Base-by-base conservation (phyloP, 129 eudicot species). In the Lonicera japonica region DNA sequence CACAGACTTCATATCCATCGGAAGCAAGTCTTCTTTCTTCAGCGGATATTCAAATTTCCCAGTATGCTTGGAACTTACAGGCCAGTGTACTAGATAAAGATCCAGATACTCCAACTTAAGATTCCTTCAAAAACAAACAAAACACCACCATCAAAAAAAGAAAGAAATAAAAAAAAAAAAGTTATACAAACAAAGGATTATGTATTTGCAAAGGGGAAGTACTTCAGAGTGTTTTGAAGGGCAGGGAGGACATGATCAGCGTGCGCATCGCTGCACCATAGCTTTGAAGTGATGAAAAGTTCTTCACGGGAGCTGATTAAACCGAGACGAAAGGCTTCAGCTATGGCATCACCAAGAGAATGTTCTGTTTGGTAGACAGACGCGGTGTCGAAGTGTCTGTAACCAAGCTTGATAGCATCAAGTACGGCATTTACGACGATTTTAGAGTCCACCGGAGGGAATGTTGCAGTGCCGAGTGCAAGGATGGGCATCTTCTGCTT, bases 331-430 rank as follows among this genome's bases (percentile, higher is more conserved):
- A 70, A 47, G 0, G 53, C 75, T 21, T 62, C 69, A 6, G 56
- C 17, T 19, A 70, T 62, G 7, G 55, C 75, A 6, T 70, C 75
- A 14, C 75, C 69, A 11, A 70, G 63, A 41, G 64, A 14, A 23
- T 39, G 15, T 41, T 70, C 69, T 0, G 75, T 51, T 25, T 12
- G 20, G 69, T 70, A 70, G 0, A 39, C 34, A 15, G 63, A 11
- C 8, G 75, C 75, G 0, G 75, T 70, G 54, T 70, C 75, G 25
- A 70, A 70, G 69, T 70, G 75, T 20, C 75, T 16, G 57, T 53
- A 56, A 8, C 75, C 75, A 12, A 70, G 69, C 54, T 54, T 65
- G 0, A 70, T 25, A 0, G 75, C 75, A 7, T 62, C 63, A 29
- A 62, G 21, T 54, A 70, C 75, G 0, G 75, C 69, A 1, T 56